phyloP scores from a whole-genome alignment of 768 basidiomycete genomes.

The Leccinum rimulosum region DNA sequence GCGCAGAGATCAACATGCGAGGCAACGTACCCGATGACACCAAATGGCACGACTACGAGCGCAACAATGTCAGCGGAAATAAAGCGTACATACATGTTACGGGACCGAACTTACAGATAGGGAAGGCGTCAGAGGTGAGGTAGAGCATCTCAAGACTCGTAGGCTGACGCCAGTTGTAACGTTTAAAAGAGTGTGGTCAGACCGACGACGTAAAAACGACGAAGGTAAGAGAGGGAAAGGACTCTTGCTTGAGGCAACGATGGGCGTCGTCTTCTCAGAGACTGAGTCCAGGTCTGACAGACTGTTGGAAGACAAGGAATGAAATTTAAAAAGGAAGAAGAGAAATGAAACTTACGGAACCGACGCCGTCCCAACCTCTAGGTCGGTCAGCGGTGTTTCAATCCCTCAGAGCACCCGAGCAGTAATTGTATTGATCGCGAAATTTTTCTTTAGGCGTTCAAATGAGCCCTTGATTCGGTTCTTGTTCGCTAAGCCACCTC shows the following conservation, averaged over 20 bases:
- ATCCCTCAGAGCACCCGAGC: neutral
- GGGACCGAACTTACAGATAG: conserved; percentile 66
- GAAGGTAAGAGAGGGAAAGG: conserved; percentile 1
- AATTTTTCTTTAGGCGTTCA: too few relatives aligned
- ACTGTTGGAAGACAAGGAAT: neutral
- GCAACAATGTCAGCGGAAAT: conserved; percentile 6
- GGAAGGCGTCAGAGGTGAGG: conserved; percentile 87
- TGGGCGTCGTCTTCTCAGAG: neutral
- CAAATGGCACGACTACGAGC: conserved; percentile 77
- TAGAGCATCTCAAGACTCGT: conserved; percentile 59
- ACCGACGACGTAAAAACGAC: conserved; percentile 10
- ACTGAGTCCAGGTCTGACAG: neutral
- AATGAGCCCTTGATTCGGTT: neutral
- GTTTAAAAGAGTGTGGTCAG: conserved; percentile 12
- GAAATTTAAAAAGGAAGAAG: neutral
- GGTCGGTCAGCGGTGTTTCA: conserved; percentile 1
- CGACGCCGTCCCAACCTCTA: neutral
- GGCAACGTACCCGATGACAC: conserved; percentile 70
- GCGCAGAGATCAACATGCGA: neutral
- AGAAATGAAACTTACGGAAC: neutral
- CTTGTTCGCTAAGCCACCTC: neutral
- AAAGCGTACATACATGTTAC: neutral
- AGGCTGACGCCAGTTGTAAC: neutral
- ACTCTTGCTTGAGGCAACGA: neutral
- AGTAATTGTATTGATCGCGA: neutral